phyloP scores from a whole-genome alignment of 148 eudicot genomes.

The Camellia lanceoleosa region DNA sequence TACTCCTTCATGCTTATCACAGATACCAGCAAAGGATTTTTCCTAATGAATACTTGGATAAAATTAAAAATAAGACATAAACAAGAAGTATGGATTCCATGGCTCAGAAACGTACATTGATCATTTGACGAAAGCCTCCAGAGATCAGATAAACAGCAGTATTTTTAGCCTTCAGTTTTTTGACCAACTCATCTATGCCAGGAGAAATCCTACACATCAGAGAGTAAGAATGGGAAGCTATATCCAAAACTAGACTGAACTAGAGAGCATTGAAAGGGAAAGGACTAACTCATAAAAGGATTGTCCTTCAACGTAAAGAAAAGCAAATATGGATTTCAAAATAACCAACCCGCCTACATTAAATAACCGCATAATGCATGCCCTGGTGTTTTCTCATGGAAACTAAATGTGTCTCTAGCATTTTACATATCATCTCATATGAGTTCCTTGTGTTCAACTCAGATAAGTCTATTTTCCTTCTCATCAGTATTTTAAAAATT shows the following conservation, averaged over 20 bases:
- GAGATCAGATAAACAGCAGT: conserved; percentile 73
- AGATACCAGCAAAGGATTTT: neutral
- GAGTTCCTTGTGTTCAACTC: conserved; percentile 5
- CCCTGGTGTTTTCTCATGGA: neutral
- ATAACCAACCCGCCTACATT: neutral
- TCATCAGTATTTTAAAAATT: neutral
- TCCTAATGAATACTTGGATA: neutral
- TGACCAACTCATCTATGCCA: conserved; percentile 78
- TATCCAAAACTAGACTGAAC: neutral
- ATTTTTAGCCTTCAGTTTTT: conserved; percentile 62
- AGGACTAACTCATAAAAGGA: neutral
- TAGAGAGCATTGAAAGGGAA: neutral
- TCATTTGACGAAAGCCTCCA: conserved; percentile 99
- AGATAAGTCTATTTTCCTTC: neutral
- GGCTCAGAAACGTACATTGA: conserved; percentile 49
- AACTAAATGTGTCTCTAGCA: neutral
- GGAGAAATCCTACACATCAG: conserved; percentile 72
- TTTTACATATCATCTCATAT: neutral
- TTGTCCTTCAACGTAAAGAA: neutral
- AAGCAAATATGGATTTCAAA: neutral
- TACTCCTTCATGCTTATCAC: neutral
- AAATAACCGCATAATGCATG: no score
- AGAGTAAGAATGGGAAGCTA: conserved; percentile 10
- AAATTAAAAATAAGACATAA: neutral
- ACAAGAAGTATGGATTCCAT: neutral